A percentile compares a stretch with the other conserved stretches of the same genome.
These are phyloP conservation scores for Ophiorrhiza pumila DNA, from an alignment of 257 asterid species.

Conservation along the genomic window DNA sequence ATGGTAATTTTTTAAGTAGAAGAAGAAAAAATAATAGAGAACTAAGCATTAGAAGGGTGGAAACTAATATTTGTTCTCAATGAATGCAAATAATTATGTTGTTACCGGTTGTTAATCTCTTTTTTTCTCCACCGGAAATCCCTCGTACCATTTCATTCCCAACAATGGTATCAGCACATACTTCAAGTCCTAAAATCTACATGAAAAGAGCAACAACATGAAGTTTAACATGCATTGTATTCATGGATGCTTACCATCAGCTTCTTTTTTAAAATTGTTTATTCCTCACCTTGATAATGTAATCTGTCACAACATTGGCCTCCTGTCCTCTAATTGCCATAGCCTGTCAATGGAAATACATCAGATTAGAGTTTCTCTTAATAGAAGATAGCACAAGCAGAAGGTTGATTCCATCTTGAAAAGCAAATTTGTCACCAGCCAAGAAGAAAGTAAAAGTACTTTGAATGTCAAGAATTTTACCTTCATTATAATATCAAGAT, in stretches of 20 bases:
- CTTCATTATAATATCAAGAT: conserved; percentile 88
- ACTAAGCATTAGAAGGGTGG: no score
- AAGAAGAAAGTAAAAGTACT: background rate
- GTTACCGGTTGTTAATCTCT: conserved; percentile 83
- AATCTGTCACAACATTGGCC: background rate
- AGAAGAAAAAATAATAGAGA: no score
- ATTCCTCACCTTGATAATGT: background rate
- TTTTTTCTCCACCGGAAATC: conserved; percentile 85
- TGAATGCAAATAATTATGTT: no score
- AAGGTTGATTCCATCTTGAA: background rate
- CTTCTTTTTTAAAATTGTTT: no score
- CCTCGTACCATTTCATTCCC: conserved; percentile 90
- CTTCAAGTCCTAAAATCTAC: conserved; percentile 80
- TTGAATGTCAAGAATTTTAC: conserved; percentile 22
- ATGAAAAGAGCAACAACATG: background rate
- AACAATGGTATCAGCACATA: conserved; percentile 78
- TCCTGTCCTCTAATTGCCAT: background rate
- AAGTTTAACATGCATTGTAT: background rate
- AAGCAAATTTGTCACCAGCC: no score
- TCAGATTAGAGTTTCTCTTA: background rate
- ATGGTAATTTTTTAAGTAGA: background rate
- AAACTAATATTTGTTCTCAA: no score
- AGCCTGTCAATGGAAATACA: conserved; percentile 6
- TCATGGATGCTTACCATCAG: no score
- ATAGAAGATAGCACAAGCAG: background rate